Base-by-base conservation (phyloP, 2,329 filamentous ascomycete genomes). In the Aspergillus hortae region DNA sequence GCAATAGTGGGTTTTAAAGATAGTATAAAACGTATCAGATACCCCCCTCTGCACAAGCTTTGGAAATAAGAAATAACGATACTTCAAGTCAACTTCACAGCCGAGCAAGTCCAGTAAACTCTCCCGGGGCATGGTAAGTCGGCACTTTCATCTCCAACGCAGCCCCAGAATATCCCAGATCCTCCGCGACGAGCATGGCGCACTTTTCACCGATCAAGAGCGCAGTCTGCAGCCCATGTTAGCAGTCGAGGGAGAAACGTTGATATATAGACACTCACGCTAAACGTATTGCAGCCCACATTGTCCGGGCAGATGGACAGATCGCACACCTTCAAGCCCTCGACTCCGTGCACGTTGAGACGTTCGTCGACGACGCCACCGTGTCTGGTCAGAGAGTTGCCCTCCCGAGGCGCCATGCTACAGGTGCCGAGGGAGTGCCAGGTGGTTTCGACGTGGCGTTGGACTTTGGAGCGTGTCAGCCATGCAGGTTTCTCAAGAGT, bases 331-430 rank as follows among this genome's bases (percentile, higher is more conserved):
- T 90, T 90, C 61, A 91, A 80, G 14, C 85, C 84, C 76, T 89
- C 80, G 58, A 90, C 86, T 47, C 87, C 88, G 66, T 90, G 86
- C 3, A 91, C 87, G 60, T 90, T 90, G 51, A 91, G 79, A 54
- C 87, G 82, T 71, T 89, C 86, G 65, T 91, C 88, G 35, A 91
- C 73, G 0, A 91, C 88, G 54, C 88, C 88, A 12, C 67, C 67
- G 63, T 90, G 86, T 74, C 88, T 89, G 68, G 91, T 87, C 63
- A 92, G 89, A 62, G 81, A 85, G 75, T 90, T 92, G 54, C 89
- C 88, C 63, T 90, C 81, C 54, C 74, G 80, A 4, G 88, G 88
- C 0, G 86, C 87, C 86, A 91, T 91, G 48, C 84, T 88, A 74
- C 87, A 90, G 1, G 87, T 90, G 36, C 80, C 79, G 6, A 83